Evolutionary conservation across 352 stramenopile genomes (phyloP).

Genomic region (Thraustochytrium striatum): DNA sequence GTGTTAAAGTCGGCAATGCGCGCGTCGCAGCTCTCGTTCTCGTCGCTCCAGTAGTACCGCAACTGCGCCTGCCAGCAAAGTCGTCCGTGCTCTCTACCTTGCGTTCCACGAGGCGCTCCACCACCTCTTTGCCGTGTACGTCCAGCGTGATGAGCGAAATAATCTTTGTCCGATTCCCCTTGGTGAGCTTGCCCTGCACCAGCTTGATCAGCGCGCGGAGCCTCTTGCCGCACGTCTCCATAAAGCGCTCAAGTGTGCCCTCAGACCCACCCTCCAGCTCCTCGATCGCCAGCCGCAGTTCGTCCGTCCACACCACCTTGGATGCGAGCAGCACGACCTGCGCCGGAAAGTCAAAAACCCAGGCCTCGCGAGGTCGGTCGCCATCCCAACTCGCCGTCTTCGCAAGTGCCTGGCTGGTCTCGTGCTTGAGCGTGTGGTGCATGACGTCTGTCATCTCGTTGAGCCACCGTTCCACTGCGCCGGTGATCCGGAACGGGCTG

Average conservation of each 20-base stretch:
- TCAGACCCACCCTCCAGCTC: constrained; percentile 62
- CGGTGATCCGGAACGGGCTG: constrained; percentile 76
- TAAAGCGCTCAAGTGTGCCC: constrained; percentile 58
- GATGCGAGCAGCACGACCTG: constrained; percentile 97
- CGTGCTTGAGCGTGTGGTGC: constrained; percentile 76
- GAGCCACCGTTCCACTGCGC: constrained; percentile 92
- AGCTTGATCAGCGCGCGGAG: constrained; percentile 88
- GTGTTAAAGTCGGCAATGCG: constrained; percentile 58
- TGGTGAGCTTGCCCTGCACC: constrained; percentile 51
- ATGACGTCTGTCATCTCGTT: constrained; percentile 92
- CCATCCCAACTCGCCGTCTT: constrained; percentile 60
- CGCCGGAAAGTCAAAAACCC: constrained; percentile 90
- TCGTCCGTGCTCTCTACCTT: constrained; percentile 81
- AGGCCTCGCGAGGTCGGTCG: constrained; percentile 80
- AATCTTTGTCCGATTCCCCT: constrained; percentile 91
- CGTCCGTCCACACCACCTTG: constrained; percentile 97
- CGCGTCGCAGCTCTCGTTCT: constrained; percentile 64
- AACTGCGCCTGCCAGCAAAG: constrained; percentile 96
- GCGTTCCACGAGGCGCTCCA: constrained; percentile 68
- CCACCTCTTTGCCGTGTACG: constrained; percentile 96
- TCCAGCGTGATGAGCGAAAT: constrained; percentile 99
- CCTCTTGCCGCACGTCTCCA: constrained; percentile 55
- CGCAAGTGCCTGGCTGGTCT: constrained; percentile 85
- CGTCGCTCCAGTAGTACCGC: constrained; percentile 83
- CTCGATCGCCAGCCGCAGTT: constrained; percentile 69